Percentiles rank a stretch among this genome's conserved stretches.
These are phyloP conservation scores for Zymoseptoria tritici DNA, from an alignment of 2,329 filamentous ascomycete genomes.

Conservation along the genomic window DNA sequence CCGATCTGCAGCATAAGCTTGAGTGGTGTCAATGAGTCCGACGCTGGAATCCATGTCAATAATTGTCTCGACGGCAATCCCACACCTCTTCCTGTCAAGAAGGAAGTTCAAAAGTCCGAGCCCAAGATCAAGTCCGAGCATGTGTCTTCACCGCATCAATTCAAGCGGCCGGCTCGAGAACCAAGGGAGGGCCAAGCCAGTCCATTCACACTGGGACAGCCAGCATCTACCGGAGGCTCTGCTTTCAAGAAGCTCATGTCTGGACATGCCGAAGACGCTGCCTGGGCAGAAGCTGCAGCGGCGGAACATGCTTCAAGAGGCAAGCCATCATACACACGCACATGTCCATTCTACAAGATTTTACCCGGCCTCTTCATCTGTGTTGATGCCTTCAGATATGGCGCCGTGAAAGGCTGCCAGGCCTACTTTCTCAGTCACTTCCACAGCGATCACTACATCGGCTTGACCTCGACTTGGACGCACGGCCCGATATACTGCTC, in stretches of 20 bases:
- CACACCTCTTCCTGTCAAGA: conserved; percentile 44
- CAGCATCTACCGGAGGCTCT: conserved; percentile 44
- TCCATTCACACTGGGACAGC: conserved; percentile 56
- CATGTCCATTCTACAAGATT: conserved; percentile 98
- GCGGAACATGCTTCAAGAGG: conserved; percentile 70
- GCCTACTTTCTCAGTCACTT: conserved; percentile 98
- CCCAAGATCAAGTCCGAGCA: conserved; percentile 13
- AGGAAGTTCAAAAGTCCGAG: conserved; percentile 6
- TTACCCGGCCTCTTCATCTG: conserved; percentile 87
- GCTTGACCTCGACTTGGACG: conserved; percentile 76
- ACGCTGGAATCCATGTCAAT: conserved; percentile 82
- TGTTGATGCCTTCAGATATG: conserved; percentile 93
- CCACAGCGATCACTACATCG: conserved; percentile 95
- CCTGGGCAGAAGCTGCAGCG: conserved; percentile 81
- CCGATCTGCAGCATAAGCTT: conserved; percentile 70
- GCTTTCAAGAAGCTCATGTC: conserved; percentile 94
- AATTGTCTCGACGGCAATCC: conserved; percentile 80
- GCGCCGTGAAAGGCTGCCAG: conserved; percentile 81
- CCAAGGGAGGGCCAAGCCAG: conserved; percentile 74
- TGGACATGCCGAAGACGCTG: conserved; percentile 77
- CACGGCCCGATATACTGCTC: conserved; percentile 98
- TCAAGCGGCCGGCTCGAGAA: conserved; percentile 57
- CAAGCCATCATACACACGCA: conserved; percentile 78
- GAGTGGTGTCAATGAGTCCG: conserved; percentile 47
- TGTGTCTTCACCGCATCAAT: conserved; percentile 44